Conservation (phyloP, 305 asterid genomes). For the Plantago coronopus region DNA sequence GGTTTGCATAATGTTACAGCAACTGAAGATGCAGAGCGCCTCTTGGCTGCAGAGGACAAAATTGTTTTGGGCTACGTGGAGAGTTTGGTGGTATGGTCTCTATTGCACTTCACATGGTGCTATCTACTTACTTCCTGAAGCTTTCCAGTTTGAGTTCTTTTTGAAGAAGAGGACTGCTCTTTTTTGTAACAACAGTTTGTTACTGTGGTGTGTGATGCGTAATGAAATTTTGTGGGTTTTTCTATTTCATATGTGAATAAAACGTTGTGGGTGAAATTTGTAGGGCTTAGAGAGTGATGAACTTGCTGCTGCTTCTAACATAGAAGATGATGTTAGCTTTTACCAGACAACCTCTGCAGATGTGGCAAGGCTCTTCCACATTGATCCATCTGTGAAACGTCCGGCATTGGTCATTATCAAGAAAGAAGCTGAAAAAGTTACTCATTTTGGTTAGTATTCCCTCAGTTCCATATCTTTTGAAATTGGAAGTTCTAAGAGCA, state of each 20-base stretch:
- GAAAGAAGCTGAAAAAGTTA: constrained; percentile 68
- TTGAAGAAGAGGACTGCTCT: too few species aligned
- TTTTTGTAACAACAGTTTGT: too few species aligned
- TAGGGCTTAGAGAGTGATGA: constrained; percentile 74
- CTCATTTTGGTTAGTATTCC: constrained; percentile 63
- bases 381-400: constrained; percentile 67
- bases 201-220: too few species aligned
- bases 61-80: constrained; percentile 64
- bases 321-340: constrained; percentile 84
- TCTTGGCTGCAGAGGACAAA: constrained; percentile 53
- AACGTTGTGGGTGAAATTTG: not conserved
- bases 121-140: not conserved
- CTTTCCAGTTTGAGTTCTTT: too few species aligned
- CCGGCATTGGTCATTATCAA: constrained; percentile 80
- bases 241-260: too few species aligned
- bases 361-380: constrained; percentile 77
- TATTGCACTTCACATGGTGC: constrained; percentile 8
- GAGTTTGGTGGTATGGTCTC: constrained; percentile 58
- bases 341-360: constrained; percentile 74
- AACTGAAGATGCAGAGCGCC: constrained; percentile 67
- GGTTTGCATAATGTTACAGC: constrained; percentile 54
- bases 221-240: too few species aligned
- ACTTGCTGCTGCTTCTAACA: constrained; percentile 70
- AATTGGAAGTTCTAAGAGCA: constrained; percentile 2
- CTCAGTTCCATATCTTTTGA: constrained; percentile 13